Evolutionary conservation across 106 monocot genomes (phyloP).

Genomic region (Acanthochlamys bracteata): DNA sequence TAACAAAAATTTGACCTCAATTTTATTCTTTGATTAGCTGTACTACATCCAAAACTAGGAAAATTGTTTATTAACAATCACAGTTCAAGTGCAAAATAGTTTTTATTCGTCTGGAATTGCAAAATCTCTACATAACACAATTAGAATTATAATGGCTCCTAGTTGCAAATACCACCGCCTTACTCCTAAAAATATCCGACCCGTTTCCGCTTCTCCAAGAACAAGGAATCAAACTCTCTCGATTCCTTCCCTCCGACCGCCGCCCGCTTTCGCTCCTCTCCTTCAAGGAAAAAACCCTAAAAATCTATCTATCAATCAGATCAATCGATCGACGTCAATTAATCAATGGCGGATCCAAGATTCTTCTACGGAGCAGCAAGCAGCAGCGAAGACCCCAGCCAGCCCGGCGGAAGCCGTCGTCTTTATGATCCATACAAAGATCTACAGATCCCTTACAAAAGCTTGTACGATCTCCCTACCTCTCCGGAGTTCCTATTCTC

Average conservation of each 20-base stretch:
- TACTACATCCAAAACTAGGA: too few relatives aligned
- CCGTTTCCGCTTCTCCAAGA: not conserved
- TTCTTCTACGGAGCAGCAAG: not conserved
- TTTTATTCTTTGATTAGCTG: too few relatives aligned
- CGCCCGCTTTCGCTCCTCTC: not conserved
- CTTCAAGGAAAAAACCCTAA: not conserved
- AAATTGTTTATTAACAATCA: too few relatives aligned
- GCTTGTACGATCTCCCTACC: constrained; percentile 58
- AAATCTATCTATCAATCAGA: too few relatives aligned
- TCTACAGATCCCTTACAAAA: constrained; percentile 35
- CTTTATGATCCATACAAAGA: constrained; percentile 57
- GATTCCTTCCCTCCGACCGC: not conserved
- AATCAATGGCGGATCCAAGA: constrained; percentile 23
- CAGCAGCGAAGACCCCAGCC: constrained; percentile 4
- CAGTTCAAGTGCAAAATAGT: too few relatives aligned
- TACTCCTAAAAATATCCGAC: not conserved
- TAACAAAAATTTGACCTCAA: too few relatives aligned
- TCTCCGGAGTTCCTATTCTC: constrained; percentile 79
- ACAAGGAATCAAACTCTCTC: not conserved
- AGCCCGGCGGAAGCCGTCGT: constrained; percentile 21
- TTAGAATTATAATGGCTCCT: too few relatives aligned
- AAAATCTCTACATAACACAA: too few relatives aligned
- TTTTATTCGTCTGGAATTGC: too few relatives aligned
- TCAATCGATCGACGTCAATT: not conserved
- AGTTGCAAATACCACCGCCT: not conserved